Percentiles rank a stretch among this genome's conserved stretches.
Evolutionary conservation across 2,329 filamentous ascomycete species (phyloP).

Genomic region (Pseudogymnoascus sp.): DNA sequence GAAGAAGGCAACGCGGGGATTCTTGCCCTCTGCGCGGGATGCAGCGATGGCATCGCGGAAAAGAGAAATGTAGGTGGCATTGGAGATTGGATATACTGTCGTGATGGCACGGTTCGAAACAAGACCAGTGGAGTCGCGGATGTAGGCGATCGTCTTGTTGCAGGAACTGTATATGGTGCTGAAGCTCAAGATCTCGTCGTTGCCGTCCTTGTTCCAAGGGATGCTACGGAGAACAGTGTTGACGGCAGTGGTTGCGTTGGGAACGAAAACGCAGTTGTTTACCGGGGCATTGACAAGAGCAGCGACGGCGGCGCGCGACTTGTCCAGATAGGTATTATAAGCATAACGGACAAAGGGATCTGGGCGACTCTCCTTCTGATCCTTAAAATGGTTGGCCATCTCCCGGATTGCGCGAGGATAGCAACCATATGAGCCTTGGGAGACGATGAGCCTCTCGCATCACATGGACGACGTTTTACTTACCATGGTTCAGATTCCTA

Average conservation of each 20-base stretch:
- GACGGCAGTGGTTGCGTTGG: constrained; percentile 71
- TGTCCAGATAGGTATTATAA: constrained; percentile 55
- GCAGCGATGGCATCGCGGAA: constrained; percentile 54
- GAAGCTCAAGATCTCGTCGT: constrained; percentile 73
- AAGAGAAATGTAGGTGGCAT: constrained; percentile 54
- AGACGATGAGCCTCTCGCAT: not conserved
- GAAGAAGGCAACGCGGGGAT: constrained; percentile 62
- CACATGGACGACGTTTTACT: not conserved
- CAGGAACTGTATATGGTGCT: constrained; percentile 71
- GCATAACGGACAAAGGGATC: constrained; percentile 71
- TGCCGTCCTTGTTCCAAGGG: constrained; percentile 49
- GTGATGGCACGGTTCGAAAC: constrained; percentile 47
- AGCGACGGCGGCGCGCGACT: constrained; percentile 58
- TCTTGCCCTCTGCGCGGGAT: constrained; percentile 49
- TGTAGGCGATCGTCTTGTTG: constrained; percentile 63
- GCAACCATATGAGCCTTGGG: constrained; percentile 67
- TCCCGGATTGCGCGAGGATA: constrained; percentile 57
- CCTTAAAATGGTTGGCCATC: constrained; percentile 57
- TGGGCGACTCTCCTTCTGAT: constrained; percentile 57
- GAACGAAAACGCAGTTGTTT: constrained; percentile 66
- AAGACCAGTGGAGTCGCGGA: constrained; percentile 32
- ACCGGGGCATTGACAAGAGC: constrained; percentile 57
- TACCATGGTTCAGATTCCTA: constrained; percentile 33
- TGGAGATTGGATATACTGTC: constrained; percentile 62
- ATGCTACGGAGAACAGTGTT: constrained; percentile 78